phyloP scores from a whole-genome alignment of 2,329 filamentous ascomycete species.

The Aspergillus sclerotialis region DNA sequence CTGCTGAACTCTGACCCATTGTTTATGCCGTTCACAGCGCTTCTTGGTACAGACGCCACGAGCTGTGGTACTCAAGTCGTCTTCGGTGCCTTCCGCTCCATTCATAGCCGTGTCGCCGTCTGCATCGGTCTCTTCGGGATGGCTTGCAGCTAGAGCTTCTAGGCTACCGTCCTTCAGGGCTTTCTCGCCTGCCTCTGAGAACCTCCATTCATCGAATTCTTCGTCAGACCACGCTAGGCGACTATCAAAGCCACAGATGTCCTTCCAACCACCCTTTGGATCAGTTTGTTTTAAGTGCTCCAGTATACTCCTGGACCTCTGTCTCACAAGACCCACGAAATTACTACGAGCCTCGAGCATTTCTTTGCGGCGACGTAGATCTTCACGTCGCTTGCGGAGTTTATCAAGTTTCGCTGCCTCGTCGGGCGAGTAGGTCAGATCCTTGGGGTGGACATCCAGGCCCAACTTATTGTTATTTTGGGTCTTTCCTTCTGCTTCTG shows the following conservation, averaged over 20 bases:
- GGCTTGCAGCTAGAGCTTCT: slow-evolving; percentile 22
- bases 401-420: slow-evolving; percentile 34
- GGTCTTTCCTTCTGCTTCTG: slow-evolving; percentile 8
- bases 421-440: slow-evolving; percentile 28
- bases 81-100: slow-evolving; percentile 20
- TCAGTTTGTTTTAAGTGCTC: slow-evolving; percentile 39
- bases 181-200: slow-evolving; percentile 29
- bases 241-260: slow-evolving; percentile 43
- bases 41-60: slow-evolving; percentile 42
- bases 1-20: slow-evolving; percentile 42
- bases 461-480: slow-evolving; percentile 19
- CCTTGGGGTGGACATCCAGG: slow-evolving; percentile 21
- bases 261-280: slow-evolving; percentile 40
- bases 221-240: slow-evolving; percentile 42
- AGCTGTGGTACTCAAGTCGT: slow-evolving; percentile 25
- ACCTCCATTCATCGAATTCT: slow-evolving; percentile 42
- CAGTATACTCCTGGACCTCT: slow-evolving; percentile 34
- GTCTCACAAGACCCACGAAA: slow-evolving; percentile 37
- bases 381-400: slow-evolving; percentile 26
- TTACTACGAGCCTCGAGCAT: slow-evolving; percentile 36
- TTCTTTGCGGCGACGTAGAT: slow-evolving; percentile 29
- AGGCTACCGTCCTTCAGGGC: slow-evolving; percentile 33
- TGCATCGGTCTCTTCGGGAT: slow-evolving; percentile 17
- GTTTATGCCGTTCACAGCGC: slow-evolving; percentile 41
- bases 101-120: slow-evolving; percentile 31